Base-by-base conservation (phyloP, 176 grass and related monocot species). In the Calamus simplicifolius region DNA sequence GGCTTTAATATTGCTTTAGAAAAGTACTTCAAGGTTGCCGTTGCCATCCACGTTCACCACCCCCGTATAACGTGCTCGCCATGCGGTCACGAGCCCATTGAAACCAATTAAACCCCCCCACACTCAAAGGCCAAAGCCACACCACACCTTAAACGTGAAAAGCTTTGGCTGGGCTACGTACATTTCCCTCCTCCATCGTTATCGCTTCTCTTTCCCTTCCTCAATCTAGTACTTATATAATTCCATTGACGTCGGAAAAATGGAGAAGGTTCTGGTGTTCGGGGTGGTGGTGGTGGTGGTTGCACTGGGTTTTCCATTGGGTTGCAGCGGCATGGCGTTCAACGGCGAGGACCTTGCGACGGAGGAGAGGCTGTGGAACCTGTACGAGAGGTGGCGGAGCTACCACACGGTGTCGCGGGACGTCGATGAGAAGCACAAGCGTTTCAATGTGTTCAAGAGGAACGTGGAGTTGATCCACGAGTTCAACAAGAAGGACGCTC, bases 401-500 rank as follows among this genome's bases (percentile, higher is more conserved):
- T 73, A 78, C 75, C 69, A 95, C 73, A 71, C 10, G 2, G 69
- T 75, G 53, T 10, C 67, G 0, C 31, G 28, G 19, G 58, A 19
- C 26, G 48, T n/a, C 8, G 19, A 59, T 4, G 63, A 67, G 14
- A 56, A 29, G 2, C 51, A 26, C 7, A 21, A 16, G 2, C 79
- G 76, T 55, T 89, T 95, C 66, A 65, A 75, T 51, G 82, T 85
- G 75, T 95, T 95, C 79, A 83, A 70, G 69, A 76, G 83, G 73
- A 95, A 95, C 75, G 82, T 5, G 38, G 63, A 62, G 57, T 86
- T 83, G 76, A 59, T 95, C 50, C 66, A 83, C 74, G 73, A 82
- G 38, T 74, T 52, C 18, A 85, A 95, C 76, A 78, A 75, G 66
- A 69, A 52, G 58, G 79, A 56, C 57, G 61, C 68, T 49, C 66